phyloP scores from a whole-genome alignment of 2,329 filamentous ascomycete genomes.

The Geoglossum cookeanum region DNA sequence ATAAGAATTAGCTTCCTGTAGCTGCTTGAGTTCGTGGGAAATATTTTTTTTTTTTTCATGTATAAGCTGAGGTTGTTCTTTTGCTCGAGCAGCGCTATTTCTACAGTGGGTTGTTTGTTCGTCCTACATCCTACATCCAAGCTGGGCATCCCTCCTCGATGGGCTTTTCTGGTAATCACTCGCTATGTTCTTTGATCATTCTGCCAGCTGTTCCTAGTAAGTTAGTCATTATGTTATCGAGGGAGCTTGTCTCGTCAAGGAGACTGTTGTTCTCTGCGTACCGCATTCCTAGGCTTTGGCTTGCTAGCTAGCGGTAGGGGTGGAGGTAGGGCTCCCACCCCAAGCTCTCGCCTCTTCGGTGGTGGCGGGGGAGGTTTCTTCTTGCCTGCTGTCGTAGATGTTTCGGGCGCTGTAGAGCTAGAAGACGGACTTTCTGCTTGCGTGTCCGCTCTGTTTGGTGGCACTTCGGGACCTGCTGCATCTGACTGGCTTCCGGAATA shows the following conservation, averaged over 20 bases:
- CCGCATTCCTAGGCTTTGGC: constrained; percentile 8
- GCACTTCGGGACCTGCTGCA: constrained; percentile 5
- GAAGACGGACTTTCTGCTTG: not conserved
- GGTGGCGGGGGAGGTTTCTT: constrained; percentile 19
- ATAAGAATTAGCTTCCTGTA: too few relatives aligned
- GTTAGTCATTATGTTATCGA: not conserved
- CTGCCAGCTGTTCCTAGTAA: too few relatives aligned
- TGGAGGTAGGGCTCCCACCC: constrained; percentile 6
- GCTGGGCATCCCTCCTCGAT: too few relatives aligned
- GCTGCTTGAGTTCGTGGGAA: too few relatives aligned
- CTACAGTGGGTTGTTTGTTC: too few relatives aligned
- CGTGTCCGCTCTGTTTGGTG: not conserved
- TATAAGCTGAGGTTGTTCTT: too few relatives aligned
- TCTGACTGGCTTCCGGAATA: constrained; percentile 10
- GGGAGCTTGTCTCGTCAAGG: not conserved
- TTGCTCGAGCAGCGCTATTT: too few relatives aligned
- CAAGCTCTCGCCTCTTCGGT: constrained; percentile 14
- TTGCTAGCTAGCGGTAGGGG: constrained; percentile 14
- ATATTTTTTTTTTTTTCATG: too few relatives aligned
- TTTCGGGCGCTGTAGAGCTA: constrained; percentile 6
- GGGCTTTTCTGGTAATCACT: too few relatives aligned
- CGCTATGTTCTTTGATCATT: too few relatives aligned
- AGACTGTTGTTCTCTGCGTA: not conserved
- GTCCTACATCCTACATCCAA: too few relatives aligned
- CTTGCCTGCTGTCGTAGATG: constrained; percentile 13